Base-by-base conservation (phyloP, 2,329 filamentous ascomycete species). In the Aspergillus tamarii region DNA sequence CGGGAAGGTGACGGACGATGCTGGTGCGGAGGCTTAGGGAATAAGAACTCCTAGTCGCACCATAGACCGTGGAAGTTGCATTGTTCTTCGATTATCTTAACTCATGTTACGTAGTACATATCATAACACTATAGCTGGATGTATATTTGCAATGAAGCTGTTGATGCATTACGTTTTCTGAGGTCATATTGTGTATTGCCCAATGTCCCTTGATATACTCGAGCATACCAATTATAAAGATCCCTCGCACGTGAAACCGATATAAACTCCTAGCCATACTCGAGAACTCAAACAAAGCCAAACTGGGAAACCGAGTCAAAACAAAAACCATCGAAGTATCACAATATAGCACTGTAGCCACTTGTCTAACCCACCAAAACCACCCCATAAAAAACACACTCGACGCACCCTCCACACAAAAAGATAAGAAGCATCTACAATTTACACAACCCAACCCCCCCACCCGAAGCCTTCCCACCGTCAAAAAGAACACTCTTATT, bases 1-100 rank as follows among this genome's bases (percentile, higher is more conserved):
- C 84, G 90, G 54, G 93, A 97, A 72, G 92, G 91, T 0, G 92
- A 96, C 57, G 81, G 81, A 5, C 78, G 82, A 62, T 89, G 87
- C 72, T 89, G 87, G 87, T 89, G 87, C 73, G 84, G 84, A 28
- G 82, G 84, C 14, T 83, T 82, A 14, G 83, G 83, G 14, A 76
- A 70, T 60, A 77, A 75, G 56, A 64, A 21, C 50, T 68, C 67
- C 11, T 74, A 55, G 11, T 9, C 5, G n/a, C 34, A 53, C n/a
- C 16, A 10, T 55, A 9, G 11, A 36, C 12, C 26, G 16, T 50
- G 26, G 26, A 8, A 28, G 14, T 50, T 50, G 14, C 26, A 11
- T 26, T 28, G 30, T 30, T 30, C 26, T 19, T 34, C 28, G 34
- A 32, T 52, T 52, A 3, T 32, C 28, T 52, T 32, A 28, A 21